These are phyloP conservation scores for Debaryomyces psychrophilus DNA, from an alignment of 1,139 yeast genomes.

Conservation along the genomic window DNA sequence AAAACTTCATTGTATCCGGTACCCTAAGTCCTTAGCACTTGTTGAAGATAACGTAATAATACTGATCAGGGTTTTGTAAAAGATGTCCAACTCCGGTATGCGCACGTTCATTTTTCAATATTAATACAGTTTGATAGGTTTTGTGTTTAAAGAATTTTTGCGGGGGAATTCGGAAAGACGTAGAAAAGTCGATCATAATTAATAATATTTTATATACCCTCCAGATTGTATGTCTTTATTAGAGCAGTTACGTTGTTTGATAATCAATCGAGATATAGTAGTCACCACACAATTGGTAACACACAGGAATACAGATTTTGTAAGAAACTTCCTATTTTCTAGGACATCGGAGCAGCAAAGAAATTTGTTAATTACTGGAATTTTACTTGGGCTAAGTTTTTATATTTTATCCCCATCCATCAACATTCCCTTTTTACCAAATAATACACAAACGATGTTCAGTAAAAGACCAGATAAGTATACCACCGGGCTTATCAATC, in stretches of 20 bases:
- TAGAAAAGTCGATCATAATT: not conserved
- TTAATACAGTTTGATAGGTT: not conserved
- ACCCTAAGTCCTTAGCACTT: not conserved
- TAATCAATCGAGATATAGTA: conserved; percentile 12
- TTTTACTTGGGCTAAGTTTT: conserved; percentile 17
- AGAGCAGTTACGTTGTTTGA: conserved; percentile 14
- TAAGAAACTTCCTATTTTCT: conserved; percentile 6
- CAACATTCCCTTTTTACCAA: conserved; percentile 13
- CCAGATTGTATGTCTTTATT: conserved; percentile 12
- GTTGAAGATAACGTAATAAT: not conserved
- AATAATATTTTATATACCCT: not conserved
- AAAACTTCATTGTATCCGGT: conserved; percentile 58
- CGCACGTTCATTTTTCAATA: not conserved
- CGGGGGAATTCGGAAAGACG: conserved; percentile 9
- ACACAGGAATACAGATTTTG: not conserved
- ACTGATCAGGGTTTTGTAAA: not conserved
- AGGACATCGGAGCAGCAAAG: conserved; percentile 7
- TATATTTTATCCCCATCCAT: conserved; percentile 33
- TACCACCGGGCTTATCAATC: conserved; percentile 81
- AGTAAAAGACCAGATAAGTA: conserved; percentile 67
- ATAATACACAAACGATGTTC: conserved; percentile 33
- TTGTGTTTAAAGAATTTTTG: conserved; percentile 1
- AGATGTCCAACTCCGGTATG: not conserved
- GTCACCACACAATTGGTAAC: not conserved
- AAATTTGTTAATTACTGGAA: conserved; percentile 12